Conservation (phyloP, 1,284 basidiomycete species). For the Malassezia sympodialis region DNA sequence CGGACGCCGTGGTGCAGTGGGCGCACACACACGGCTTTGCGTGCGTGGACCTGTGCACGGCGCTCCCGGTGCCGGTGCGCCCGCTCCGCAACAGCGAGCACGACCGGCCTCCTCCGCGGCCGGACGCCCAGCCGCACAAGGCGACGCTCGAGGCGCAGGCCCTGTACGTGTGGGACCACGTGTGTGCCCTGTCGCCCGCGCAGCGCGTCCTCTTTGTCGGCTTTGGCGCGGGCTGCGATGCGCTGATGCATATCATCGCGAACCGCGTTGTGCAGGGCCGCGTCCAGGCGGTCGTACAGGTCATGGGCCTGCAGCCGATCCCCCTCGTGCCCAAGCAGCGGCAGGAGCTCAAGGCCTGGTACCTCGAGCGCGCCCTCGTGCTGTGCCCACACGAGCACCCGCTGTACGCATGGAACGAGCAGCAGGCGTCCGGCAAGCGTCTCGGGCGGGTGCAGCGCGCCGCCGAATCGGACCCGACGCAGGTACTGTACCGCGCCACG, state of each 20-base stretch:
- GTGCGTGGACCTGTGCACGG: constrained; percentile 62
- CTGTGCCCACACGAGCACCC: constrained; percentile 11
- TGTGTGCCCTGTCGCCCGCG: constrained; percentile 61
- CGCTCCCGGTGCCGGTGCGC: background rate
- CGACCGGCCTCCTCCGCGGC: background rate
- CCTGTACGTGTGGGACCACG: constrained; percentile 88
- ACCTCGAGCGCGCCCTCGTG: constrained; percentile 6
- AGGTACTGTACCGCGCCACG: background rate
- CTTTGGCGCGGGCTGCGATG: constrained; percentile 69
- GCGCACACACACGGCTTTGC: constrained; percentile 59
- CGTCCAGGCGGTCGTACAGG: constrained; percentile 24
- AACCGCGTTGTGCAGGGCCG: constrained; percentile 49
- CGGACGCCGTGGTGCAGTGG: constrained; percentile 69
- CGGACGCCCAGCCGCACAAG: background rate
- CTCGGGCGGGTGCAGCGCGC: constrained; percentile 1
- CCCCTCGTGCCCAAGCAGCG: constrained; percentile 18
- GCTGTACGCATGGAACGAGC: constrained; percentile 9
- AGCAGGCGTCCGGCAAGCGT: constrained; percentile 10
- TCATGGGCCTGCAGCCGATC: constrained; percentile 26
- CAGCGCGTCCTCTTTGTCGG: constrained; percentile 70
- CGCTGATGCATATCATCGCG: constrained; percentile 63
- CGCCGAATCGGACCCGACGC: background rate
- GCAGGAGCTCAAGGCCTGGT: constrained; percentile 14
- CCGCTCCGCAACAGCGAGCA: background rate
- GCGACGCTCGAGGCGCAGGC: constrained; percentile 58